Percentiles rank a stretch among this genome's conserved stretches.
These are phyloP conservation scores for Pseudognaphalium luteoalbum DNA, from an alignment of 129 eudicot genomes.

Conservation along the genomic window DNA sequence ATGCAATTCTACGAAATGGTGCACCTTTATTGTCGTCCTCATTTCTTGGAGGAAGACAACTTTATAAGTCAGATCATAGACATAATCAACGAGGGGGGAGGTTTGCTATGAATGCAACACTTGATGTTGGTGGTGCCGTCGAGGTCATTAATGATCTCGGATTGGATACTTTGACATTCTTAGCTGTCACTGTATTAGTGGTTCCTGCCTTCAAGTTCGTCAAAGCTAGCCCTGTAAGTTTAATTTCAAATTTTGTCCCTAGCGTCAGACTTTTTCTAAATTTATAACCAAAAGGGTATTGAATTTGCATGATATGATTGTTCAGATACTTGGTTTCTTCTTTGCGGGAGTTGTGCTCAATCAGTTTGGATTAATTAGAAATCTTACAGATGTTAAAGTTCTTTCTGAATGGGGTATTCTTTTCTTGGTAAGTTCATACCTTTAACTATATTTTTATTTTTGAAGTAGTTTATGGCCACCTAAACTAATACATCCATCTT, in stretches of 20 bases:
- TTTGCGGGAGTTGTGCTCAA: slow-evolving; percentile 94
- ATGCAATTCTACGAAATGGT: slow-evolving; percentile 29
- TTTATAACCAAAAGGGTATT: not conserved
- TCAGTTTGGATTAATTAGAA: slow-evolving; percentile 91
- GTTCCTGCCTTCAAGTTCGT: slow-evolving; percentile 83
- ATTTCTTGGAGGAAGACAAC: slow-evolving; percentile 44
- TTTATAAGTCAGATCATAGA: slow-evolving; percentile 29
- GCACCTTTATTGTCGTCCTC: slow-evolving; percentile 37
- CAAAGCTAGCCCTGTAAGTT: slow-evolving; percentile 94
- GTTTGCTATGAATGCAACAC: slow-evolving; percentile 43
- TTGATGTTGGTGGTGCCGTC: slow-evolving; percentile 77
- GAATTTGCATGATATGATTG: slow-evolving; percentile 6
- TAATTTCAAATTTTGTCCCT: not conserved
- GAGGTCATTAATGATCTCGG: slow-evolving; percentile 95
- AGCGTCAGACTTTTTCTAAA: not conserved
- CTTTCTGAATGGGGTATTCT: slow-evolving; percentile 99
- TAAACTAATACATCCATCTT: not conserved
- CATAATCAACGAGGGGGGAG: slow-evolving; percentile 26
- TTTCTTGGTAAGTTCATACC: slow-evolving; percentile 68
- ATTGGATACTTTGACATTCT: slow-evolving; percentile 86
- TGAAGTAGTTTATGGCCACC: not conserved
- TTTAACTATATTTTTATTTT: not conserved
- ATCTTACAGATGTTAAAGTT: slow-evolving; percentile 89
- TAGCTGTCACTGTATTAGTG: slow-evolving; percentile 78
- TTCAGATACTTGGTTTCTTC: slow-evolving; percentile 98